These are phyloP conservation scores for Colletotrichum godetiae DNA, from an alignment of 2,329 filamentous ascomycete genomes.

Conservation along the genomic window DNA sequence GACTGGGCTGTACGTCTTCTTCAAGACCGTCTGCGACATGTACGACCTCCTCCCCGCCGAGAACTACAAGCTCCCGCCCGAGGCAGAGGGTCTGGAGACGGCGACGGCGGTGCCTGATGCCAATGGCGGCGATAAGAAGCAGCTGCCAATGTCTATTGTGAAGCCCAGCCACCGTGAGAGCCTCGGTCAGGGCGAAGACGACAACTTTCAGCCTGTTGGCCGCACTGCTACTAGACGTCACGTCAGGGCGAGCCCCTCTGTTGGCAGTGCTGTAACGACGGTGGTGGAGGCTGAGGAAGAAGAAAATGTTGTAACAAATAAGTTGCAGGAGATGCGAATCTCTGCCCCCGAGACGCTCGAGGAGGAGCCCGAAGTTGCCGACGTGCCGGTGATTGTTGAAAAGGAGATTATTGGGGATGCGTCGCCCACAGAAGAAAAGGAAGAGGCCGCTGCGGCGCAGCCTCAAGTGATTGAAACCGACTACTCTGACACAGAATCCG, in stretches of 20 bases:
- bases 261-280: conserved; percentile 81
- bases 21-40: conserved; percentile 95
- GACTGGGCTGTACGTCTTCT: conserved; percentile 94
- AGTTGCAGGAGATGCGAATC: conserved; percentile 59
- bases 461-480: conserved; percentile 22
- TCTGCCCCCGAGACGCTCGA: conserved; percentile 70
- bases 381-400: conserved; percentile 56
- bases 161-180: conserved; percentile 47
- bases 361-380: conserved; percentile 52
- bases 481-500: not conserved
- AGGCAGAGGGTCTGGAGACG: conserved; percentile 86
- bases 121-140: conserved; percentile 40
- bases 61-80: conserved; percentile 94
- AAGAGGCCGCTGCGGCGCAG: conserved; percentile 39
- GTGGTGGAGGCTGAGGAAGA: conserved; percentile 89
- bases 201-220: conserved; percentile 64
- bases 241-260: conserved; percentile 82
- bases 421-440: conserved; percentile 38
- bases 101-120: conserved; percentile 54
- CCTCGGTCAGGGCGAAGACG: conserved; percentile 50
- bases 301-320: conserved; percentile 60
- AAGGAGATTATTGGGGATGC: conserved; percentile 42
- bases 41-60: conserved; percentile 91
- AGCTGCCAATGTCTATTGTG: conserved; percentile 46
- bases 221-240: conserved; percentile 84